Evolutionary conservation across 257 asterid species (phyloP), one percentile per base, ranked within the genome.

Genomic region (Paraleonurus japonicus): DNA sequence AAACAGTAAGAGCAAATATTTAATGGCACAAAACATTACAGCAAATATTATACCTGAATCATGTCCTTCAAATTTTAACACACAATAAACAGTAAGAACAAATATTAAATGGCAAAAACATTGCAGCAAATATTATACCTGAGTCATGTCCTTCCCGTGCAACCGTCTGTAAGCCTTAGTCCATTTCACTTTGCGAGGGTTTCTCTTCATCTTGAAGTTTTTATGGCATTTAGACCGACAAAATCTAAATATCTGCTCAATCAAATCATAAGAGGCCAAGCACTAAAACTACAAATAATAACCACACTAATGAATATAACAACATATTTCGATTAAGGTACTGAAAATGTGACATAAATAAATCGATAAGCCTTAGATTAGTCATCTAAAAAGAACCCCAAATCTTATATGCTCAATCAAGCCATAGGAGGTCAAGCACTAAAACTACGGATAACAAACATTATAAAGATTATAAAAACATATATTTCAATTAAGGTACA

Each of bases 161-260:
- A 87, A 77, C 69, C 94, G 69, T 72, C 96, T 90, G 83, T 86
- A 90, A 50, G 95, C 97, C 82, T 93, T 93, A 2, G 96, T 93
- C 98, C 98, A 93, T 76, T 87, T 84, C 4, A 93, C 96, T 66
- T 93, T 89, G 6, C 96, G 96, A 13, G 97, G 97, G 55, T 93
- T 93, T 79, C 98, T 87, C 94, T 93, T 92, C 98, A 92, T 92
- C 86, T 90, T 90, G 79, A 88, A 90, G 86, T 92, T 90, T 61
- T 90, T 90, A 82, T 88, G 98, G 81, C 97, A 90, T 69, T 92
- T 92, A 12, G 98, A 88, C 45, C 96, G 88, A 73, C 97, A 88
- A 63, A 92, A 90, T 63, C 96, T 80, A 79, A 92, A 92, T 72
- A 92, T 75, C 96, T 92, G 88, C 77, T 11, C 61, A 22, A 54